Conservation (phyloP, 345 rosid species). For the Moricandia arvensis region DNA sequence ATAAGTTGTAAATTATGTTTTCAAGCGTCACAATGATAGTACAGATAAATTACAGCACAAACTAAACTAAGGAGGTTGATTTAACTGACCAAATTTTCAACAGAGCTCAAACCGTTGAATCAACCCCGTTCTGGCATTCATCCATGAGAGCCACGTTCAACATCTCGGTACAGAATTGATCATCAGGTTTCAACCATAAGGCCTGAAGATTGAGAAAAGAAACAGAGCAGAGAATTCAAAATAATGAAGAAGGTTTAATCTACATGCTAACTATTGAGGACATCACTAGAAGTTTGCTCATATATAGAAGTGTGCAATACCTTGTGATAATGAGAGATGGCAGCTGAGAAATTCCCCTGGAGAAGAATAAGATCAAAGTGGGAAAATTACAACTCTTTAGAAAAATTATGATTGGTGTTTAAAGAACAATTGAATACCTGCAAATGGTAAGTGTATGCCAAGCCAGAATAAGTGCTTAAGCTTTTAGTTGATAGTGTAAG, state of each 20-base stretch:
- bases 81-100: slow-evolving; percentile 34
- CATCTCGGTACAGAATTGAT: slow-evolving; percentile 80
- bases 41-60: slow-evolving; percentile 26
- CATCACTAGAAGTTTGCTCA: background rate
- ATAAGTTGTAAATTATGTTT: slow-evolving; percentile 7
- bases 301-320: slow-evolving; percentile 38
- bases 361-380: slow-evolving; percentile 9
- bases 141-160: slow-evolving; percentile 68
- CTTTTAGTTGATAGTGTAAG: slow-evolving; percentile 77
- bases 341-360: slow-evolving; percentile 81
- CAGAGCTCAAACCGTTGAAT: slow-evolving; percentile 51
- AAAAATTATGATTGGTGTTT: slow-evolving; percentile 4
- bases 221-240: background rate
- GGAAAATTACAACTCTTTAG: background rate
- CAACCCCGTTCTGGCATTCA: slow-evolving; percentile 62
- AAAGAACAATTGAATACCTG: slow-evolving; percentile 51
- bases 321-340: slow-evolving; percentile 84
- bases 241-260: background rate
- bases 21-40: slow-evolving; percentile 8
- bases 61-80: slow-evolving; percentile 5
- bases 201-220: slow-evolving; percentile 48
- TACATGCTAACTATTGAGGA: background rate
- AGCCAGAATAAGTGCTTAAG: slow-evolving; percentile 90
- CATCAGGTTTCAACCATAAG: slow-evolving; percentile 41
- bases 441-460: slow-evolving; percentile 93